Evolutionary conservation across 2,329 filamentous ascomycete species (phyloP), one percentile per base, ranked within the genome.

Genomic region (Aspergillus sp.): DNA sequence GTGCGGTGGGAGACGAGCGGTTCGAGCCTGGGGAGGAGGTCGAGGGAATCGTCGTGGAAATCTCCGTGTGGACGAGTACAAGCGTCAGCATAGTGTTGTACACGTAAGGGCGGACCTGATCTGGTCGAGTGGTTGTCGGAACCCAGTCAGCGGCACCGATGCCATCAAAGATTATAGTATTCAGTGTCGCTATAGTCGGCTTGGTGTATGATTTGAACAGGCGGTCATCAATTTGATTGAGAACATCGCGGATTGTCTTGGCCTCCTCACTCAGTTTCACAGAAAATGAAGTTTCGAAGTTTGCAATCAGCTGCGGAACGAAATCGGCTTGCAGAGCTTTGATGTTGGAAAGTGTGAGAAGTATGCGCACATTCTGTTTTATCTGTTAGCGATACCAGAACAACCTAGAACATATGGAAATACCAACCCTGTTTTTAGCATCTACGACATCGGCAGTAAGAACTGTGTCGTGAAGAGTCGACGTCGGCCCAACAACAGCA

Each of bases 251-350:
- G 60, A 98, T 91, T 0, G 88, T 93, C 65, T 91, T 91, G 44
- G 85, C 85, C 68, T 98, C 93, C 50, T 96, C 91, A 1, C 90
- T 94, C 47, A 98, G 78, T 61, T 94, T 94, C 50, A 97, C 88
- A 1, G 88, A 90, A 68, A 98, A 98, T 43, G 88, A 82, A 39
- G 88, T 90, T 64, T 98, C 93, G 59, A 97, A 98, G 60, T 93
- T 86, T 5, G 86, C 81, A 61, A 95, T 88, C n/a, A 98, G 78
- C 54, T 84, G 83, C 1, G 91, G 91, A 2, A 97, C 87, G 29
- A 91, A 80, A 49, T 93, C 83, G 26, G 82, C 77, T 45, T 89
- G 86, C 32, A 98, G 81, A 26, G 85, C 79, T 59, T 91, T 85
- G 47, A 98, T 81, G 64, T 98, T 98, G 61, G 88, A 93, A 27